phyloP scores from a whole-genome alignment of 2,329 filamentous ascomycete genomes.

The Alternaria arbusti region DNA sequence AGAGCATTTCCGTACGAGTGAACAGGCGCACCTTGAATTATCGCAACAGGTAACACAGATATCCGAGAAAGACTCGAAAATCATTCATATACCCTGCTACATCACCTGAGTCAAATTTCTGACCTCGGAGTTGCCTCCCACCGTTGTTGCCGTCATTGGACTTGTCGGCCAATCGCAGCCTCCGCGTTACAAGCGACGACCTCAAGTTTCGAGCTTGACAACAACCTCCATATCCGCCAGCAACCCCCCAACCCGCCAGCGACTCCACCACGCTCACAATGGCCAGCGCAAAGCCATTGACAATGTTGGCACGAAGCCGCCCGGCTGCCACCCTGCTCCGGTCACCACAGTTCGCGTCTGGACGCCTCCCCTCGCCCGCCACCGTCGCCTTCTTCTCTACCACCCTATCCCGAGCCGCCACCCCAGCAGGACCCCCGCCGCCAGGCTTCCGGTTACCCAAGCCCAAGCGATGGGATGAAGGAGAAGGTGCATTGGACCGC shows the following conservation, averaged over 20 bases:
- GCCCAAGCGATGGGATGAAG: slow-evolving; percentile 79
- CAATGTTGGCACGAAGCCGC: slow-evolving; percentile 55
- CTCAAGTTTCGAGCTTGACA: slow-evolving; percentile 30
- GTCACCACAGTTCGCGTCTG: slow-evolving; percentile 39
- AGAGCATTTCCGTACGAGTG: slow-evolving; percentile 1
- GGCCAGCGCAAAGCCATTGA: slow-evolving; percentile 57
- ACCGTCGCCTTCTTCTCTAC: slow-evolving; percentile 67
- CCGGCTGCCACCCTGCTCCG: slow-evolving; percentile 49
- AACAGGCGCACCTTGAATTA: slow-evolving; percentile 2
- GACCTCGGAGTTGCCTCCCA: slow-evolving; percentile 17
- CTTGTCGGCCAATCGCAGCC: slow-evolving; percentile 41
- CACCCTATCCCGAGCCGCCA: slow-evolving; percentile 65
- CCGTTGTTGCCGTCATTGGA: slow-evolving; percentile 26
- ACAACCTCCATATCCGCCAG: slow-evolving; percentile 28
- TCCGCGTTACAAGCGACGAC: slow-evolving; percentile 29
- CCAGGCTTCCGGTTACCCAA: slow-evolving; percentile 79
- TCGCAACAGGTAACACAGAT: background rate
- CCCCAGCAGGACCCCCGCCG: slow-evolving; percentile 79
- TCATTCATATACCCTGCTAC: background rate
- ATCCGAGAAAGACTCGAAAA: background rate
- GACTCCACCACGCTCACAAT: slow-evolving; percentile 47
- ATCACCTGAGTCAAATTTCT: background rate
- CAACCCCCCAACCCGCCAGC: slow-evolving; percentile 33
- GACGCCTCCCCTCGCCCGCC: slow-evolving; percentile 51
- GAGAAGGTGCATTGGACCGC: slow-evolving; percentile 79